These are phyloP conservation scores for Mycocentrospora acerina DNA, from an alignment of 2,329 filamentous ascomycete species.

Conservation along the genomic window DNA sequence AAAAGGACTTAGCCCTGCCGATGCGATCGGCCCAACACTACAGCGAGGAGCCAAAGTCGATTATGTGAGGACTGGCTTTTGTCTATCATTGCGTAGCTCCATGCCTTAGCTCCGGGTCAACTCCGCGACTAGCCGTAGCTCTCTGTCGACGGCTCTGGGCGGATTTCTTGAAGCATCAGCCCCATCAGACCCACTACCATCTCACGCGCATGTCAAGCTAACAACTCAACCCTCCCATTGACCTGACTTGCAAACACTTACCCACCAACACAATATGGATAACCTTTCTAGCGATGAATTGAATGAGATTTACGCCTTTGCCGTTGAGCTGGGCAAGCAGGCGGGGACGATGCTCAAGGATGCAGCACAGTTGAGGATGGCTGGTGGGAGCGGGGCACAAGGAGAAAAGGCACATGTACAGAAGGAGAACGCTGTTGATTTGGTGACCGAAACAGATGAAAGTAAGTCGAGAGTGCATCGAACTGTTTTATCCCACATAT, in stretches of 20 bases:
- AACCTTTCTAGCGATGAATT: slow-evolving; percentile 50
- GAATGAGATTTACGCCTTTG: slow-evolving; percentile 68
- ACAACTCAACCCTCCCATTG: not conserved
- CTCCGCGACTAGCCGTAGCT: slow-evolving; percentile 9
- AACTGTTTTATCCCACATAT: too few relatives aligned
- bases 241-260: slow-evolving; percentile 1
- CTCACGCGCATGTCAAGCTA: slow-evolving; percentile 1
- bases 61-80: too few relatives aligned
- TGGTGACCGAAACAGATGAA: slow-evolving; percentile 76
- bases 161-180: slow-evolving; percentile 5
- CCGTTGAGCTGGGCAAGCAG: slow-evolving; percentile 68
- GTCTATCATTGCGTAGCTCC: too few relatives aligned
- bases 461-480: slow-evolving; percentile 50
- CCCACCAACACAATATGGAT: slow-evolving; percentile 19
- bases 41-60: too few relatives aligned
- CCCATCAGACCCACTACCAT: too few relatives aligned
- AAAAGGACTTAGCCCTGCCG: too few relatives aligned
- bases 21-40: too few relatives aligned
- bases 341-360: slow-evolving; percentile 68
- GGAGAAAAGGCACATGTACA: slow-evolving; percentile 53
- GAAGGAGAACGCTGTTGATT: slow-evolving; percentile 75
- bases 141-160: slow-evolving; percentile 11
- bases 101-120: not conserved
- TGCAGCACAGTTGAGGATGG: slow-evolving; percentile 60
- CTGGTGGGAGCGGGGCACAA: slow-evolving; percentile 30